These are phyloP conservation scores for Diplosphaera chodatii DNA, from an alignment of 139 green algal genomes.

Conservation along the genomic window DNA sequence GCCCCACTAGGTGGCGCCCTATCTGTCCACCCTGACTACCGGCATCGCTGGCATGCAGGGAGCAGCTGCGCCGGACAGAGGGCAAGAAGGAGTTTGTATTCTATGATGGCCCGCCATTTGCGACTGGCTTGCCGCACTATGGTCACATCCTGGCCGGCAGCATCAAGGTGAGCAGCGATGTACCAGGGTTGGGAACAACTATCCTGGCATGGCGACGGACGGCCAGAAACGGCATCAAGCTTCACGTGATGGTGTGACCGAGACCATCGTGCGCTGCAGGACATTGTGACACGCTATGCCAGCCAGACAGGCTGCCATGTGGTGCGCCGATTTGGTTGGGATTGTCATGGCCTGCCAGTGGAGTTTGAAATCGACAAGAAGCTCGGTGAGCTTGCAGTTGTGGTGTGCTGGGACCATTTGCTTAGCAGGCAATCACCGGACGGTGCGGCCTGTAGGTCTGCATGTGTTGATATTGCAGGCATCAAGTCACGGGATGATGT, in stretches of 20 bases:
- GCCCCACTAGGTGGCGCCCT: neutral
- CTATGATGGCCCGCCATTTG: conserved; percentile 97
- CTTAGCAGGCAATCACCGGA: too few relatives aligned
- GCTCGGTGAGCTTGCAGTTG: conserved; percentile 56
- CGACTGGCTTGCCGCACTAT: conserved; percentile 97
- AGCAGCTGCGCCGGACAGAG: conserved; percentile 82
- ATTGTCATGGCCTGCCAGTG: conserved; percentile 98
- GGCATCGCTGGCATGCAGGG: conserved; percentile 61
- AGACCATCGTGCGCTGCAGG: conserved; percentile 39
- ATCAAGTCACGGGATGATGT: conserved; percentile 87
- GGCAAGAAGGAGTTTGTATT: conserved; percentile 94
- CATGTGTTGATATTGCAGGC: too few relatives aligned
- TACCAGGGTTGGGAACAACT: too few relatives aligned
- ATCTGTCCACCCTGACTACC: neutral
- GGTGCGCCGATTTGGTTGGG: conserved; percentile 87
- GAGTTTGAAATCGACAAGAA: conserved; percentile 99
- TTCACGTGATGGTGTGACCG: too few relatives aligned
- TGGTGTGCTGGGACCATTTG: too few relatives aligned
- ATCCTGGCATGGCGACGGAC: too few relatives aligned
- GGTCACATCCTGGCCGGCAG: conserved; percentile 97
- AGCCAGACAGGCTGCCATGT: conserved; percentile 84
- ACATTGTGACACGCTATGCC: conserved; percentile 96
- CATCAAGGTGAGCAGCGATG: conserved; percentile 72
- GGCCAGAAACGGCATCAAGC: too few relatives aligned
- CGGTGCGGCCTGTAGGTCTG: too few relatives aligned